Evolutionary conservation across 345 rosid genomes (phyloP), one percentile per base, ranked within the genome.

Genomic region (Eucalyptus grandis): DNA sequence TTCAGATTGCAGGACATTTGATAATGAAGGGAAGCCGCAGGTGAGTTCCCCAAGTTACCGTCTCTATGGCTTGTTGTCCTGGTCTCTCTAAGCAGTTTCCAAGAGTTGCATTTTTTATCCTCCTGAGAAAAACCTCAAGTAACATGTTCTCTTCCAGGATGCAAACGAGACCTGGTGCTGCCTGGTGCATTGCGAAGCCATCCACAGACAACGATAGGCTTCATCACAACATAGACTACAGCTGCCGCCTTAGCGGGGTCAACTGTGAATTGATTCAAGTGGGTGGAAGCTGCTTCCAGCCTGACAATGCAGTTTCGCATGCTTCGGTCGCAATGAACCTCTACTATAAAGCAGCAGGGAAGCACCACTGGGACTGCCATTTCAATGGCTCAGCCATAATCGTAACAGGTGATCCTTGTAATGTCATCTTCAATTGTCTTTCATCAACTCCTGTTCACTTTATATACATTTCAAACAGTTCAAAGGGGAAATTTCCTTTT

Each of bases 241-340:
- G 72, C 56, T 86, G 90, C 58, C 69, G 30, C 34, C 86, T 82
- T 31, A 87, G 43, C 8, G 88, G 89, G 15, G 89, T 89, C 62
- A 82, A 86, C 82, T 89, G 92, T 26, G 26, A 88, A 7, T 31
- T 86, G 17, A 89, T 89, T 49, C 90, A 86, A 86, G 54, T 53
- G 11, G 92, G 92, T 13, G 89, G 90, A 15, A 86, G 87, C 85
- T 91, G 92, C 58, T 86, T 56, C 89, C 19, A 12, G 49, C 91
- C 90, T 13, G 62, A 88, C 37, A 86, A 80, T 22, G 46, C 34
- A 37, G 77, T 81, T 7, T 87, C 86, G 5, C 90, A 89, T 62
- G 88, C 90, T 47, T 90, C 88, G 3, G 65, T 46, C 21, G 83
- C 58, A 46, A 87, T 89, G 89, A 90, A 90, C 53, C 90, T 89